Percentiles rank a stretch among this genome's conserved stretches.
phyloP scores from a whole-genome alignment of 2,329 filamentous ascomycete genomes.

The Alternaria incomplexa region DNA sequence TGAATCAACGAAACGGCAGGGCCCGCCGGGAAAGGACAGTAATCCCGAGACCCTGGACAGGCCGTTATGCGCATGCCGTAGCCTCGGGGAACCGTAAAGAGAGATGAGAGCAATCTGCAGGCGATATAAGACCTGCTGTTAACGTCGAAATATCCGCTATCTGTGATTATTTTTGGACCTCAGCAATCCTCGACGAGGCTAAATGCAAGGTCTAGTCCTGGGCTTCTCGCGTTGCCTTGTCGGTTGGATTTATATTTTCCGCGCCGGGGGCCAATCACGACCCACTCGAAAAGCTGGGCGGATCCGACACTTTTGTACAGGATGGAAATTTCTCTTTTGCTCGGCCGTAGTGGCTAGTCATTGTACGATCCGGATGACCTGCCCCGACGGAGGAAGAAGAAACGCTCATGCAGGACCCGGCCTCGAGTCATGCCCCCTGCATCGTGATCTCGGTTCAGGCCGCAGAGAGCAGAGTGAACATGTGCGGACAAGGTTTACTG shows the following conservation, averaged over 20 bases:
- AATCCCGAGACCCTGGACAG: slow-evolving; percentile 25
- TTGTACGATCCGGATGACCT: slow-evolving; percentile 7
- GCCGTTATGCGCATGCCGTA: slow-evolving; percentile 28
- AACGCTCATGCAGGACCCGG: slow-evolving; percentile 31
- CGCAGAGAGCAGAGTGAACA: slow-evolving; percentile 19
- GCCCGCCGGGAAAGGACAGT: slow-evolving; percentile 23
- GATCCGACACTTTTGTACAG: not conserved
- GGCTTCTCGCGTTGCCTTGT: slow-evolving; percentile 23
- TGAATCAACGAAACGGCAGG: slow-evolving; percentile 25
- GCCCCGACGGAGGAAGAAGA: slow-evolving; percentile 21
- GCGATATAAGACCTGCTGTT: slow-evolving; percentile 42
- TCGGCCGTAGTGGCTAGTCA: slow-evolving; percentile 11
- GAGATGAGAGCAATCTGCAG: slow-evolving; percentile 43
- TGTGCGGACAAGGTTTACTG: slow-evolving; percentile 2
- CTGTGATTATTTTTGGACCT: slow-evolving; percentile 39
- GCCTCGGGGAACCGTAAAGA: slow-evolving; percentile 36
- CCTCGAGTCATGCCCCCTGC: slow-evolving; percentile 26
- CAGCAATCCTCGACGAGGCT: slow-evolving; percentile 29
- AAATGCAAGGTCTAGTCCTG: slow-evolving; percentile 32
- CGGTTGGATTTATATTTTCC: slow-evolving; percentile 35
- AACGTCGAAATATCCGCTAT: slow-evolving; percentile 44
- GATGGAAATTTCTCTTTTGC: slow-evolving; percentile 1
- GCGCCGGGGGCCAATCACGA: slow-evolving; percentile 23
- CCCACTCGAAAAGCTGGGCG: slow-evolving; percentile 4
- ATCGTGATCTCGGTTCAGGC: slow-evolving; percentile 27